Evolutionary conservation across 2,329 filamentous ascomycete species (phyloP).

Genomic region (Taxawa tesnikishii): DNA sequence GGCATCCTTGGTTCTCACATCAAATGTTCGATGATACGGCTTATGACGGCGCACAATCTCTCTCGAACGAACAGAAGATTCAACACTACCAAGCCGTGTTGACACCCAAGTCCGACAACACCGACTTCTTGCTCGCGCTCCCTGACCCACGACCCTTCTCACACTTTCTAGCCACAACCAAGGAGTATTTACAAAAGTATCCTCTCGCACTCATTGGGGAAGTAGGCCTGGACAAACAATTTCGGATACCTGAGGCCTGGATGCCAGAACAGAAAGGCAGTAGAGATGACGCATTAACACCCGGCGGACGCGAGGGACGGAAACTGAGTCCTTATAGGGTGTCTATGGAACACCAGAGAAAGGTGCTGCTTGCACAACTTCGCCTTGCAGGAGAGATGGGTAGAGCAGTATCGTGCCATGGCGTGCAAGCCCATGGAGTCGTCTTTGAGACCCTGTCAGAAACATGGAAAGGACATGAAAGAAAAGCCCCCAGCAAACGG

Average conservation of each 20-base stretch:
- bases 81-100: slow-evolving; percentile 58
- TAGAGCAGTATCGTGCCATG: slow-evolving; percentile 56
- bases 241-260: slow-evolving; percentile 56
- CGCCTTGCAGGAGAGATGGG: slow-evolving; percentile 54
- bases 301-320: slow-evolving; percentile 59
- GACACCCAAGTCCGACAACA: slow-evolving; percentile 40
- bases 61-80: slow-evolving; percentile 32
- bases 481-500: slow-evolving; percentile 45
- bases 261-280: slow-evolving; percentile 25
- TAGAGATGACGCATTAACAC: slow-evolving; percentile 43
- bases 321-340: slow-evolving; percentile 57
- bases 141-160: slow-evolving; percentile 51
- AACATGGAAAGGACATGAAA: slow-evolving; percentile 61
- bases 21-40: slow-evolving; percentile 54
- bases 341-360: slow-evolving; percentile 54
- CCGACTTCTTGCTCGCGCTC: slow-evolving; percentile 37
- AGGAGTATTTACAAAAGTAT: slow-evolving; percentile 40
- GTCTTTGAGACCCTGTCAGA: slow-evolving; percentile 53
- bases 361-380: slow-evolving; percentile 56
- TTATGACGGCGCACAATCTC: slow-evolving; percentile 16
- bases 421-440: slow-evolving; percentile 64
- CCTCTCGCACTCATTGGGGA: slow-evolving; percentile 62
- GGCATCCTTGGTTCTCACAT: slow-evolving; percentile 80
- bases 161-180: slow-evolving; percentile 44
- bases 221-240: slow-evolving; percentile 65